A percentile compares a stretch with the other conserved stretches of the same genome.
Evolutionary conservation across 1,139 yeast genomes (phyloP).

Genomic region (Hyphopichia wangnamkhiaoensis): DNA sequence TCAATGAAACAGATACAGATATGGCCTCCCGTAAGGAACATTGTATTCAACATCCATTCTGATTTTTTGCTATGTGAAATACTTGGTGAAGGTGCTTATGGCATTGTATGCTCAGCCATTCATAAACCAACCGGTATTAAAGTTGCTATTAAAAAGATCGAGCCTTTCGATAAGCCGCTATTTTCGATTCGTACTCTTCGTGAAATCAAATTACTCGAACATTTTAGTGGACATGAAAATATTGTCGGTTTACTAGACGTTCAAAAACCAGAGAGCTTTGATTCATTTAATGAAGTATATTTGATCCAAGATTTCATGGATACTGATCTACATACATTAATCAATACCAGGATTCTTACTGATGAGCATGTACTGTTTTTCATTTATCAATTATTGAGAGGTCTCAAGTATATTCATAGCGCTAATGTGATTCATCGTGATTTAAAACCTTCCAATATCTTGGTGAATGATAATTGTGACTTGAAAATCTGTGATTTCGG

Average conservation of each 20-base stretch:
- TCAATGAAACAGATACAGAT: too few species aligned
- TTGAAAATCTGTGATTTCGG: conserved; percentile 60
- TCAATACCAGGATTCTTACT: conserved; percentile 50
- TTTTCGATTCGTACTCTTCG: conserved; percentile 44
- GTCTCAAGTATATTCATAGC: conserved; percentile 62
- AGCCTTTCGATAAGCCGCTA: conserved; percentile 39
- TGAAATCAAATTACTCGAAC: conserved; percentile 37
- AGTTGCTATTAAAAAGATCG: conserved; percentile 47
- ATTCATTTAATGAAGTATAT: conserved; percentile 62
- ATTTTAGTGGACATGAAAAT: conserved; percentile 42
- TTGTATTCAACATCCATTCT: conserved; percentile 31
- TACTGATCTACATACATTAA: conserved; percentile 62
- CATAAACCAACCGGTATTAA: conserved; percentile 38
- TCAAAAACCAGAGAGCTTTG: conserved; percentile 35
- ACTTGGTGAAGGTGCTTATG: conserved; percentile 50
- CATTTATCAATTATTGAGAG: conserved; percentile 63
- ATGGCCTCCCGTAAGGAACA: conserved; percentile 13
- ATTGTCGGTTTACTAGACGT: conserved; percentile 40
- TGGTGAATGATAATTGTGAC: conserved; percentile 37
- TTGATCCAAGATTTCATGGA: conserved; percentile 74
- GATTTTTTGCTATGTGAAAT: conserved; percentile 44
- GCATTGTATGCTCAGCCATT: conserved; percentile 42
- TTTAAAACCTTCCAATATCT: conserved; percentile 40
- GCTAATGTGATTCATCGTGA: conserved; percentile 50
- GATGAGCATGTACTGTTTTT: conserved; percentile 73